Percentiles rank a stretch among this genome's conserved stretches.
Evolutionary conservation across 148 eudicot species (phyloP).

Genomic region (Camellia granthamiana): DNA sequence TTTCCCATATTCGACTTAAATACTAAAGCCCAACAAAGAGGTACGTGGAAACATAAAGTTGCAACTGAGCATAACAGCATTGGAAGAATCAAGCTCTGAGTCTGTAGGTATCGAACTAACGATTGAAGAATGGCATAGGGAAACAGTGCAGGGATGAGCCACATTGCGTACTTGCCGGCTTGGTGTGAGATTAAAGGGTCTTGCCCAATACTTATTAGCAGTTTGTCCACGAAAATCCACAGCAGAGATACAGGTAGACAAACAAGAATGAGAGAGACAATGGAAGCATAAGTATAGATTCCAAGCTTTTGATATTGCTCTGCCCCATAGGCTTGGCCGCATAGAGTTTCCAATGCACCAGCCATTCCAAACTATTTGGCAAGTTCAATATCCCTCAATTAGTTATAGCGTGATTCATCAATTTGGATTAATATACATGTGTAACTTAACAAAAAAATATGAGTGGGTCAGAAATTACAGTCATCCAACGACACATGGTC

Average conservation of each 20-base stretch:
- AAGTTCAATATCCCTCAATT: not conserved
- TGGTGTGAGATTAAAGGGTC: constrained; percentile 32
- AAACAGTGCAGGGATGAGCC: constrained; percentile 32
- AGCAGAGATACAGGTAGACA: constrained; percentile 31
- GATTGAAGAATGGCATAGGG: constrained; percentile 29
- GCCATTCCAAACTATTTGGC: constrained; percentile 36
- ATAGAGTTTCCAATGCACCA: constrained; percentile 43
- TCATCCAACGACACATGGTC: too few species aligned
- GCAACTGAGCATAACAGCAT: constrained; percentile 29
- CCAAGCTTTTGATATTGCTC: constrained; percentile 38
- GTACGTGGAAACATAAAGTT: constrained; percentile 27
- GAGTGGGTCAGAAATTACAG: too few species aligned
- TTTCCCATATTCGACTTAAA: constrained; percentile 28
- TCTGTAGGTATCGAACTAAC: constrained; percentile 28
- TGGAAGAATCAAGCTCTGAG: constrained; percentile 36
- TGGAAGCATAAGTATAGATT: constrained; percentile 12
- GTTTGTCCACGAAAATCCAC: constrained; percentile 41
- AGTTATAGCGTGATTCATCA: not conserved
- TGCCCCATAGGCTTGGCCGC: constrained; percentile 56
- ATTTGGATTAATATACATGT: too few species aligned
- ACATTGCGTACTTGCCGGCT: constrained; percentile 27
- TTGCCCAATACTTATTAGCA: constrained; percentile 28
- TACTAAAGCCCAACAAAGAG: constrained; percentile 42
- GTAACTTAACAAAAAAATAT: too few species aligned
- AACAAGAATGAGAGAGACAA: constrained; percentile 12